Evolutionary conservation across 768 basidiomycete genomes (phyloP).

Genomic region (Agaricus sinodeliciosus): DNA sequence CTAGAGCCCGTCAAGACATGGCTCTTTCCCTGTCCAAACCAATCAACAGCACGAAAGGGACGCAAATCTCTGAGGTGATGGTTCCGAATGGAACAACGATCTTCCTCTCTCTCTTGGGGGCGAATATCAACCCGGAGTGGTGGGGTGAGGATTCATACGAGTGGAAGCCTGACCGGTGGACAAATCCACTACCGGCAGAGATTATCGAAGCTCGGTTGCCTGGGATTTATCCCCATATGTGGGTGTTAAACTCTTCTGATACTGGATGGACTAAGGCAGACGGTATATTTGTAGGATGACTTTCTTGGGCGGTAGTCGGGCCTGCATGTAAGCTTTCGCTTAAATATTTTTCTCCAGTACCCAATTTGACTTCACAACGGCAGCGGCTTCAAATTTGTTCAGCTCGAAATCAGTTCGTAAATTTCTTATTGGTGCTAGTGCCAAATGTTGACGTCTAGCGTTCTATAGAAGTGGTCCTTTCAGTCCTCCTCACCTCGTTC

Average conservation of each 20-base stretch:
- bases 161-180: conserved; percentile 43
- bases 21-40: conserved; percentile 24
- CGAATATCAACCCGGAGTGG: conserved; percentile 28
- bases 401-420: conserved; percentile 1
- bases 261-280: not conserved
- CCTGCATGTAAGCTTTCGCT: conserved; percentile 27
- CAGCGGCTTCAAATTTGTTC: not conserved
- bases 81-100: conserved; percentile 23
- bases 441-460: not conserved
- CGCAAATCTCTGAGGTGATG: conserved; percentile 15
- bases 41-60: not conserved
- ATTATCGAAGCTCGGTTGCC: conserved; percentile 25
- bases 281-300: conserved; percentile 28
- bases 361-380: not conserved
- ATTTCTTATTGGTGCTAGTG: not conserved
- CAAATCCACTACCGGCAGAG: conserved; percentile 23
- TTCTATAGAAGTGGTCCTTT: conserved; percentile 12
- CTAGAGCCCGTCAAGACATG: conserved; percentile 9
- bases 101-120: conserved; percentile 21
- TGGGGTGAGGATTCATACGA: conserved; percentile 39
- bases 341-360: not conserved
- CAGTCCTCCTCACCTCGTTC: conserved; percentile 9
- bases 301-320: conserved; percentile 32
- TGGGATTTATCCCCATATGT: conserved; percentile 30
- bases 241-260: conserved; percentile 10